A percentile compares a stretch with the other conserved stretches of the same genome.
These are phyloP conservation scores for Hansenula lynferdii DNA, from an alignment of 1,139 yeast species.

Conservation along the genomic window DNA sequence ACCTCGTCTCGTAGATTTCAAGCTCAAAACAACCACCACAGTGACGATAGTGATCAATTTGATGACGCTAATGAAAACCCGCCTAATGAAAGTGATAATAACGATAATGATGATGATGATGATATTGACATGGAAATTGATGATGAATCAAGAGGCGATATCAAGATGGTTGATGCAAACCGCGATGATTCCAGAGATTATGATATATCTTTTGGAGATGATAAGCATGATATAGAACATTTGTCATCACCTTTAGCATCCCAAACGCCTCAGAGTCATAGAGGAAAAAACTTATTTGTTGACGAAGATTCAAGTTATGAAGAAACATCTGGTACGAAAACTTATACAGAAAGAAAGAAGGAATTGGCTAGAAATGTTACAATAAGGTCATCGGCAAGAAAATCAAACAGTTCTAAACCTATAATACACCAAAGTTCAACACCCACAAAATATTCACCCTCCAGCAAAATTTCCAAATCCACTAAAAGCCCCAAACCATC, in stretches of 20 bases:
- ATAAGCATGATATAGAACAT: conserved; percentile 5
- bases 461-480: conserved; percentile 2
- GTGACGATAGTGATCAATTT: conserved; percentile 8
- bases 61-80: conserved; percentile 14
- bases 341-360: conserved; percentile 9
- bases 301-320: conserved; percentile 10
- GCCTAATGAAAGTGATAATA: conserved; percentile 10
- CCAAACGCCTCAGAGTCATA: too few species aligned
- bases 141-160: conserved; percentile 14
- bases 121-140: conserved; percentile 17
- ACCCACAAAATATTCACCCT: conserved; percentile 14
- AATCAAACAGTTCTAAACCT: neutral
- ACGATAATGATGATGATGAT: conserved; percentile 11
- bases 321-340: conserved; percentile 1
- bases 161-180: conserved; percentile 7
- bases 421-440: conserved; percentile 3
- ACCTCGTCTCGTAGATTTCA: conserved; percentile 1
- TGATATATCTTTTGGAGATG: conserved; percentile 5
- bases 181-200: conserved; percentile 1
- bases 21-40: neutral
- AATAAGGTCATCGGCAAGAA: conserved; percentile 11
- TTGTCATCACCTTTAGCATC: too few species aligned
- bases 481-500: conserved; percentile 6
- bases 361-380: conserved; percentile 20
- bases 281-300: too few species aligned